Base-by-base conservation (phyloP, 371 early-diverging fungal genomes). In the Circinella minor region DNA sequence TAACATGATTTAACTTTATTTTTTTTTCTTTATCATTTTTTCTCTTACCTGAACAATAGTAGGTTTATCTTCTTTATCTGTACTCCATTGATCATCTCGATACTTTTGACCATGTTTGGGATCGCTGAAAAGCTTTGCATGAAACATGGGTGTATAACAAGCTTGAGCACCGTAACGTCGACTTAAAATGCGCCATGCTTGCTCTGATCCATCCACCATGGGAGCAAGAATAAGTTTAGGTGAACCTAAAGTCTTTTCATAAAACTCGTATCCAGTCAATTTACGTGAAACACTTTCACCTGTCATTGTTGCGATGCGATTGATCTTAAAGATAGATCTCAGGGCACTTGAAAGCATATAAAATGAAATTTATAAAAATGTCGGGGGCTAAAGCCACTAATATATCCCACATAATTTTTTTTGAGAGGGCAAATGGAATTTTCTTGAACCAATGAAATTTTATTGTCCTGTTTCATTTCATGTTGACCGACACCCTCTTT, bases 81-180 rank as follows among this genome's bases (percentile, higher is more conserved):
- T 89, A 0, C 91, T 93, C 87, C 93, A 99, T 55, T 90, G 87
- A 54, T 95, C 95, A 9, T 87, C 74, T 54, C 90, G 81, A 69
- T 94, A 96, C 51, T 82, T 85, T 57, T 76, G 74, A 13, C 76
- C 76, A 51, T 86, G 89, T 65, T 75, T 80, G 17, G 81, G 83
- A 48, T 92, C 92, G 49, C 82, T 74, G 76, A 98, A 98, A 62
- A 94, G 75, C 65, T 87, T 88, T 14, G 96, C 96, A 74, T 99
- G 95, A 77, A 99, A 93, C 99, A 99, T 99, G 68, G 99, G 99
- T 14, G 99, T 99, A 75, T 95, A 99, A 82, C 98, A 96, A 1
- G 99, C 84, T 47, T 98, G 86, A 2, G 99, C 97, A 37, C 93
- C 95, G 79, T 99, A 94, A 39, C 92, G 86, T 55, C 95, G 83